phyloP scores from a whole-genome alignment of 73 alveolate genomes.

The Paramecium bursaria region DNA sequence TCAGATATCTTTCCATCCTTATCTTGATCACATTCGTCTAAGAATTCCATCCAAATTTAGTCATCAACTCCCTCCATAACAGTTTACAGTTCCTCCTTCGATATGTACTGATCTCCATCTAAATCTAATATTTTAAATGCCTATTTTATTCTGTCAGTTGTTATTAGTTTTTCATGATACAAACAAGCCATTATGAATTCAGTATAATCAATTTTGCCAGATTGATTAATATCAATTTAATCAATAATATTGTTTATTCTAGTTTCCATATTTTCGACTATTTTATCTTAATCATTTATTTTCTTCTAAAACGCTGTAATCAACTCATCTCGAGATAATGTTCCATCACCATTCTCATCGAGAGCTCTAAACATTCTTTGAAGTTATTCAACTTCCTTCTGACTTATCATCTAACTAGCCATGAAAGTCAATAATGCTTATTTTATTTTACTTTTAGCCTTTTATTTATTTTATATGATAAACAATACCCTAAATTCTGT shows the following conservation, averaged over 20 bases:
- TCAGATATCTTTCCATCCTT: constrained; percentile 70
- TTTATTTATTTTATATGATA: too few species aligned
- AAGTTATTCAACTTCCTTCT: constrained; percentile 20
- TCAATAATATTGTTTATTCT: constrained; percentile 16
- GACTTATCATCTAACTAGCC: constrained; percentile 47
- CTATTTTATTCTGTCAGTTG: constrained; percentile 57
- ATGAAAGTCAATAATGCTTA: constrained; percentile 43
- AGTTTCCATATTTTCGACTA: constrained; percentile 12
- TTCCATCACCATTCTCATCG: constrained; percentile 65
- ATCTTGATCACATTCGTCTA: constrained; percentile 68
- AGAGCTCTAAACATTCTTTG: constrained; percentile 24
- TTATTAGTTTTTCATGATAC: constrained; percentile 30
- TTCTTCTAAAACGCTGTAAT: constrained; percentile 3
- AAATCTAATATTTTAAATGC: constrained; percentile 73
- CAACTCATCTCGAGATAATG: constrained; percentile 25
- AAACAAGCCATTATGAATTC: constrained; percentile 70
- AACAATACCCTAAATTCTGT: constrained; percentile 36
- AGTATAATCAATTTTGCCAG: constrained; percentile 70
- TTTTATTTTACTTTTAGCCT: constrained; percentile 42
- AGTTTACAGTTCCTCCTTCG: constrained; percentile 61
- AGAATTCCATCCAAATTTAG: constrained; percentile 57
- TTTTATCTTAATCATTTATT: not conserved
- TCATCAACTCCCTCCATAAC: constrained; percentile 68
- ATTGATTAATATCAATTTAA: constrained; percentile 65
- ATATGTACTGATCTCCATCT: constrained; percentile 67